Base-by-base conservation (phyloP, 2,329 filamentous ascomycete species). In the Aspergillus proliferans region DNA sequence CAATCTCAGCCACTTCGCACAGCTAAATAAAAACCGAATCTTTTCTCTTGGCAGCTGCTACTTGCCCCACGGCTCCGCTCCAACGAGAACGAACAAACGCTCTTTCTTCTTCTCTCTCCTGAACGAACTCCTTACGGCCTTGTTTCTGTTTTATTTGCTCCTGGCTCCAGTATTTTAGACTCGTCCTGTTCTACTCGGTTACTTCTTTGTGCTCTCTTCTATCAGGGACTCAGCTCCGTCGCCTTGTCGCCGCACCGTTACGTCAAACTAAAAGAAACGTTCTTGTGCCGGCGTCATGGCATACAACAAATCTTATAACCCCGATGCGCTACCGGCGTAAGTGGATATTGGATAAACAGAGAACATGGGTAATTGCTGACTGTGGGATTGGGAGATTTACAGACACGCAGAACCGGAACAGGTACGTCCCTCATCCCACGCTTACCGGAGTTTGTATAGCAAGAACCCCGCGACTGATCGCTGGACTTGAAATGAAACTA, bases 251-350 rank as follows among this genome's bases (percentile, higher is more conserved):
- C 12, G 39, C 19, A 14, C 22, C n/a, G 50, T 58, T 64, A 62
- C 58, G 56, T 61, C 62, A 64, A 43, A 38, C 34, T 19, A 6
- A 12, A 40, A 40, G 26, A 28, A 30, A 30, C 26, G 26, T 10
- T 19, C 19, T 40, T 40, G 6, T n/a, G 15, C n/a, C 15, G 38
- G 21, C 8, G 56, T 66, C 52, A 97, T 97, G 92, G 92, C 92
- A 49, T 97, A 97, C 79, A 95, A 95, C 73, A 84, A 84, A 69
- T 82, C 86, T 48, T 93, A 90, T 76, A 95, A 98, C 70, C 91
- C 91, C 30, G 92, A 98, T 76, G 88, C 90, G 67, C 83, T 98
- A 56, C 92, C 92, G 66, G 89, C 89, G 87, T 93, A 79, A 74
- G 85, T 73, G 48, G 10, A 45, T 14, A n/a, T 45, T 9, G 10